A percentile compares a stretch with the other conserved stretches of the same genome.
These are phyloP conservation scores for Eragrostis nindensis DNA, from an alignment of 176 grass and related monocot species.

Conservation along the genomic window DNA sequence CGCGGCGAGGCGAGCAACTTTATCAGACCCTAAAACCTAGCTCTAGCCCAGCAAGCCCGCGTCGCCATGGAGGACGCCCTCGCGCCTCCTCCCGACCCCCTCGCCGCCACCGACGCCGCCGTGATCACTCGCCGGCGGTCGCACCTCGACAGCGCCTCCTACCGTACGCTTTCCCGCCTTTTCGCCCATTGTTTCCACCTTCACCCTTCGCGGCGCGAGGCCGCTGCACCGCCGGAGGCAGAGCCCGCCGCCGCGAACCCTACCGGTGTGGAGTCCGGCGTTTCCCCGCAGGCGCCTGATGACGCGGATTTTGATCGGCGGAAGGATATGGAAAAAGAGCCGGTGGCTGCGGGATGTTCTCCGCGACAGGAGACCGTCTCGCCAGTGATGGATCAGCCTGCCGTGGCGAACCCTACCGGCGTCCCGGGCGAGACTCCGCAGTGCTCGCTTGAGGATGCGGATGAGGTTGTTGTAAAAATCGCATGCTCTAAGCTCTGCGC, in stretches of 20 bases:
- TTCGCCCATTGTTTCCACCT: conserved; percentile 67
- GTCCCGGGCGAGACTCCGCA: conserved; percentile 8
- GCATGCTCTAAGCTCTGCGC: not conserved
- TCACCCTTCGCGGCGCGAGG: conserved; percentile 4
- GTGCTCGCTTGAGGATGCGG: not conserved
- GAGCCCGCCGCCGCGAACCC: conserved; percentile 1
- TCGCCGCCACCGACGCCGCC: not conserved
- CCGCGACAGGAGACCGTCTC: not conserved
- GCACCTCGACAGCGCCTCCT: conserved; percentile 79
- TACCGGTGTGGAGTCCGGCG: not conserved
- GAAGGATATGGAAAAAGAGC: conserved; percentile 17
- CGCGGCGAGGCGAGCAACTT: conserved; percentile 1
- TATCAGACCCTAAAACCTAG: not conserved
- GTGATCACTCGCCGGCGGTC: conserved; percentile 48
- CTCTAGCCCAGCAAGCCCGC: conserved; percentile 5
- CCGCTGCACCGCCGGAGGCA: not conserved
- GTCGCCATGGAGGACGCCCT: conserved; percentile 31
- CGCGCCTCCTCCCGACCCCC: not conserved
- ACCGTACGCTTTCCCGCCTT: conserved; percentile 67
- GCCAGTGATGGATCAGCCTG: not conserved
- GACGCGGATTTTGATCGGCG: not conserved
- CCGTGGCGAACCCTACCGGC: conserved; percentile 23
- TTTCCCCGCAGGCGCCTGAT: not conserved
- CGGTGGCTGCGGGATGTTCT: not conserved
- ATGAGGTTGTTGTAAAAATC: conserved; percentile 2